Conservation (phyloP, 257 asterid genomes). For the Solanum arcanum region DNA sequence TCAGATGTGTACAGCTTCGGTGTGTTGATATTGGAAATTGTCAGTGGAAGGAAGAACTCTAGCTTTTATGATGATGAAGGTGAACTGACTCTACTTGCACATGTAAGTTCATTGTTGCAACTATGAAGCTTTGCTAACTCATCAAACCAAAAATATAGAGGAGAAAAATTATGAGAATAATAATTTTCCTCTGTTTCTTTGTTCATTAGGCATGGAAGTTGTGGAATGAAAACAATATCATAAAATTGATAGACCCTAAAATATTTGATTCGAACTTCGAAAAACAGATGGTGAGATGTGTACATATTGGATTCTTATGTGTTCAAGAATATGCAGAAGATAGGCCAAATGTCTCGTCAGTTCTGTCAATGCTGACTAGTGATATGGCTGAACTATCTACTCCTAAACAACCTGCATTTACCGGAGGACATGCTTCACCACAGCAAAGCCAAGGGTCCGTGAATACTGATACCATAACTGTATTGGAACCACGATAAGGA, state of each 20-base stretch:
- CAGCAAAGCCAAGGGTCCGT: slow-evolving; percentile 19
- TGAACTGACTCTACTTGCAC: slow-evolving; percentile 39
- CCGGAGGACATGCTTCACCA: slow-evolving; percentile 1
- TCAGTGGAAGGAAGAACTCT: slow-evolving; percentile 39
- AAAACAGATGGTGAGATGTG: slow-evolving; percentile 31
- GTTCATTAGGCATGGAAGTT: slow-evolving; percentile 38
- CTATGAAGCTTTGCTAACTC: no score
- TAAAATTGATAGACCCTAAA: slow-evolving; percentile 21
- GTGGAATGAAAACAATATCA: slow-evolving; percentile 30
- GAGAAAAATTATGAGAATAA: not conserved
- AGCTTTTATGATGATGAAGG: slow-evolving; percentile 16
- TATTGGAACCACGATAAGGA: slow-evolving; percentile 27
- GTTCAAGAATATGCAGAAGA: slow-evolving; percentile 41
- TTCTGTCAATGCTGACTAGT: slow-evolving; percentile 39
- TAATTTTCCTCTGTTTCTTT: not conserved
- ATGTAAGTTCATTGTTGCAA: slow-evolving; percentile 24
- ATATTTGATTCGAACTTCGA: slow-evolving; percentile 5
- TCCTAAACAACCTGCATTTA: slow-evolving; percentile 34
- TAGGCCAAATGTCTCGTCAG: slow-evolving; percentile 36
- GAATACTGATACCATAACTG: slow-evolving; percentile 24
- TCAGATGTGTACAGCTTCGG: slow-evolving; percentile 69
- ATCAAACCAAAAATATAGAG: not conserved
- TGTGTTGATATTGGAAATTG: slow-evolving; percentile 52
- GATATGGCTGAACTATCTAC: not conserved
- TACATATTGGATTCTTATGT: slow-evolving; percentile 1